A percentile compares a stretch with the other conserved stretches of the same genome.
Conservation (phyloP, 306 rosid species). For the Inga oerstediana region DNA sequence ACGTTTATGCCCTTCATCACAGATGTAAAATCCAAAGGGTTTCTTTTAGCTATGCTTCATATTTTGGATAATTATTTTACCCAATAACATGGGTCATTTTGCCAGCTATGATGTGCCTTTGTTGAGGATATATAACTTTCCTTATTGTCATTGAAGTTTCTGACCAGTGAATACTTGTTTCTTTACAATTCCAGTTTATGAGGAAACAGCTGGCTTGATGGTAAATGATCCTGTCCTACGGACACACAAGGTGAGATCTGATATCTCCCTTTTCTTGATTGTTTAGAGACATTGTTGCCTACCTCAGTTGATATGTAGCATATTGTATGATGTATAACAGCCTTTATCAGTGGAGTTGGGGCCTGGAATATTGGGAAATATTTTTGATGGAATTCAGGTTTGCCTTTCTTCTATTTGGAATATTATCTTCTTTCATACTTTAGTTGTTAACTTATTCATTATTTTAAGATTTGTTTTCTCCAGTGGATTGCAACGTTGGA, state of each 20-base stretch:
- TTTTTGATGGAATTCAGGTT: constrained; percentile 89
- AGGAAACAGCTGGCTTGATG: constrained; percentile 83
- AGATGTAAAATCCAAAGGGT: not conserved
- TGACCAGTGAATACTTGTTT: not conserved
- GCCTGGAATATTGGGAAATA: constrained; percentile 80
- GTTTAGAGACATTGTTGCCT: not conserved
- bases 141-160: not conserved
- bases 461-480: not conserved
- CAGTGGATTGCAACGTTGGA: not conserved
- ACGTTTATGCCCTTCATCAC: not conserved
- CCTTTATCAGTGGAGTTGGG: constrained; percentile 86
- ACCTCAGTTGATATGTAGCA: constrained; percentile 22
- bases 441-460: not conserved
- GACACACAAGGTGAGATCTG: constrained; percentile 61
- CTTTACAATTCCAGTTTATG: constrained; percentile 54
- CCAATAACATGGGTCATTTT: not conserved
- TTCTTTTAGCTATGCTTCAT: not conserved
- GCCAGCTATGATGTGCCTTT: not conserved
- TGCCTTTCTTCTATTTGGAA: constrained; percentile 15
- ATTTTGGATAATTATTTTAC: not conserved
- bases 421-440: not conserved
- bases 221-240: constrained; percentile 85
- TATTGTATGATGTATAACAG: constrained; percentile 41
- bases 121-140: not conserved
- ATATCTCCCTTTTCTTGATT: not conserved